These are phyloP conservation scores for Trapa bicornis DNA, from an alignment of 345 rosid genomes.

Conservation along the genomic window DNA sequence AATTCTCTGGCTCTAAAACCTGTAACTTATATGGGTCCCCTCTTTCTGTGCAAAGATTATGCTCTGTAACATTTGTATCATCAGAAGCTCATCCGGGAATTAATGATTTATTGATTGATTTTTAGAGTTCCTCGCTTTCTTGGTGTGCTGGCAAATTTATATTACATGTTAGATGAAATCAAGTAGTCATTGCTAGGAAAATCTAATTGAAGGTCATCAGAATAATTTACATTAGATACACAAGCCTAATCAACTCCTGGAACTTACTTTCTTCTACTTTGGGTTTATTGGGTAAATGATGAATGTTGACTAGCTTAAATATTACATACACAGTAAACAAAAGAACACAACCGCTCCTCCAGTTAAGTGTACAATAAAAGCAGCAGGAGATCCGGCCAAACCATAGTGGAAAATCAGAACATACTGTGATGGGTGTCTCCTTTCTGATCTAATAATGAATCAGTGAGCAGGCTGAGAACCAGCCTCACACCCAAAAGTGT, in stretches of 20 bases:
- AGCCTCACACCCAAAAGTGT: background rate
- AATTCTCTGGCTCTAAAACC: constrained; percentile 12
- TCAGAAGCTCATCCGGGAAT: background rate
- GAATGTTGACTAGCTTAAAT: background rate
- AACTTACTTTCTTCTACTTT: background rate
- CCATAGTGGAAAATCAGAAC: background rate
- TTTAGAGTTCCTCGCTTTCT: background rate
- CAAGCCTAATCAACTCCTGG: background rate
- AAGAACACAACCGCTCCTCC: too few species aligned
- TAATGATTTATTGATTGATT: constrained; percentile 1
- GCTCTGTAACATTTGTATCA: background rate
- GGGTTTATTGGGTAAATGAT: background rate
- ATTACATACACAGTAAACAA: background rate
- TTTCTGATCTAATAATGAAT: background rate
- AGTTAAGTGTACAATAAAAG: background rate
- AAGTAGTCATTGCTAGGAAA: too few species aligned
- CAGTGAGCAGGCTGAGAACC: background rate
- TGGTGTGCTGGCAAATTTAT: too few species aligned
- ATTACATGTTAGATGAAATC: too few species aligned
- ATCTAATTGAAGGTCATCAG: background rate
- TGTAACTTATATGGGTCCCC: constrained; percentile 45
- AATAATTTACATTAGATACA: constrained; percentile 2
- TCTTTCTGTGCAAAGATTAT: background rate
- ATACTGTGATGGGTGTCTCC: background rate
- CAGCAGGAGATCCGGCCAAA: background rate